Conservation (phyloP, 2,329 filamentous ascomycete species). For the Scedosporium apiospermum region DNA sequence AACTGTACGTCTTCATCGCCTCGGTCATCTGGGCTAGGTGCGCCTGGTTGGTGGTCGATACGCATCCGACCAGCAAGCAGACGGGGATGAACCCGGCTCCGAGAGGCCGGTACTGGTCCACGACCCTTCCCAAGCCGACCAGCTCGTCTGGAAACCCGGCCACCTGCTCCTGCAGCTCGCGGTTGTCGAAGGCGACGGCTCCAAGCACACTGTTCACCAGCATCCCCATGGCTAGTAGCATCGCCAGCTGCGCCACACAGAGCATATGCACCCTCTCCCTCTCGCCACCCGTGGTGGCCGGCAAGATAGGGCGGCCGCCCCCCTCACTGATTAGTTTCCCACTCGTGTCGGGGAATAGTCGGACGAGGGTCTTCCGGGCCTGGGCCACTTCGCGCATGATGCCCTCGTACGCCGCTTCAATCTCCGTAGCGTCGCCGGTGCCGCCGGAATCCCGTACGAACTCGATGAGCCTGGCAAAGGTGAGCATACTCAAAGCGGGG, state of each 20-base stretch:
- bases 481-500: constrained; percentile 4
- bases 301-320: background rate
- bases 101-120: constrained; percentile 15
- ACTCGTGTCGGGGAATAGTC: constrained; percentile 6
- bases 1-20: background rate
- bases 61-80: constrained; percentile 16
- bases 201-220: constrained; percentile 16
- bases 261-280: background rate
- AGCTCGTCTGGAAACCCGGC: constrained; percentile 14
- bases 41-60: constrained; percentile 17
- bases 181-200: constrained; percentile 11
- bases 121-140: constrained; percentile 13
- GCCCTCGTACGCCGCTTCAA: constrained; percentile 12
- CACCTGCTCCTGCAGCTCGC: constrained; percentile 11
- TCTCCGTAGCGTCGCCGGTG: constrained; percentile 10
- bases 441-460: constrained; percentile 12
- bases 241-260: constrained; percentile 11
- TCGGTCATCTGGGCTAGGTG: background rate
- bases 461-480: constrained; percentile 12
- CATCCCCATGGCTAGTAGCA: constrained; percentile 13
- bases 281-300: background rate
- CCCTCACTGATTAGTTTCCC: constrained; percentile 3
- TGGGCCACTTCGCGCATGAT: constrained; percentile 1
- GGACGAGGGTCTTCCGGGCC: background rate
- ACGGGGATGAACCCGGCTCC: constrained; percentile 18